These are phyloP conservation scores for Wickerhamomyces silvicola DNA, from an alignment of 805 yeast species.

Conservation along the genomic window DNA sequence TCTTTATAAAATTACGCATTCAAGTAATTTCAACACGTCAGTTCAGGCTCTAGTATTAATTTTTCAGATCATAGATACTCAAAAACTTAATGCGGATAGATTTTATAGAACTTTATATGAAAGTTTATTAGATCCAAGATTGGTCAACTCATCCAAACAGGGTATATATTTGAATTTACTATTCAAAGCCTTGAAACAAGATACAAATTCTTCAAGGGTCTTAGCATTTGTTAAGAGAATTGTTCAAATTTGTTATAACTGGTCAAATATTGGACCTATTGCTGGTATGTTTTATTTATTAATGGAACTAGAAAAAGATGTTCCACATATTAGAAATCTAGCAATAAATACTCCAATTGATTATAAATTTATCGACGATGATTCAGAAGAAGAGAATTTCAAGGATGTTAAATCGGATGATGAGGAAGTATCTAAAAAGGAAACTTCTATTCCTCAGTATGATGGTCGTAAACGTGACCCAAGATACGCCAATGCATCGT, in stretches of 20 bases:
- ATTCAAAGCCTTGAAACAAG: slow-evolving; percentile 76
- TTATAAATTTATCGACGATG: slow-evolving; percentile 41
- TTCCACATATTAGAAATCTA: slow-evolving; percentile 63
- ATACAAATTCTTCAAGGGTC: slow-evolving; percentile 53
- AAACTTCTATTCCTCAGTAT: slow-evolving; percentile 32
- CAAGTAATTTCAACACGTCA: slow-evolving; percentile 89
- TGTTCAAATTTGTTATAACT: slow-evolving; percentile 74
- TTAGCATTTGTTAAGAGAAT: slow-evolving; percentile 89
- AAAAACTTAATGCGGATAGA: slow-evolving; percentile 54
- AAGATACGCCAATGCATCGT: slow-evolving; percentile 77
- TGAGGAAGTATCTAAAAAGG: slow-evolving; percentile 13
- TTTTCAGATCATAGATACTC: slow-evolving; percentile 66
- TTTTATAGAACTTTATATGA: slow-evolving; percentile 87
- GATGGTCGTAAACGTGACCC: slow-evolving; percentile 93
- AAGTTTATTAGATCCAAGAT: slow-evolving; percentile 76
- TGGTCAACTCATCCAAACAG: slow-evolving; percentile 84
- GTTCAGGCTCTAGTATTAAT: slow-evolving; percentile 87
- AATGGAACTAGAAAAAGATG: slow-evolving; percentile 54
- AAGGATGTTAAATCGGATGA: slow-evolving; percentile 26
- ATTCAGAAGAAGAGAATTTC: slow-evolving; percentile 32
- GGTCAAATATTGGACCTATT: slow-evolving; percentile 85
- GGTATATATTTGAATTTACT: slow-evolving; percentile 84
- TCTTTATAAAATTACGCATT: slow-evolving; percentile 83
- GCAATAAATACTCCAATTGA: slow-evolving; percentile 48
- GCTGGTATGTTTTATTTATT: slow-evolving; percentile 77